phyloP scores from a whole-genome alignment of 2,329 filamentous ascomycete species.

The Fusarium annulatum region DNA sequence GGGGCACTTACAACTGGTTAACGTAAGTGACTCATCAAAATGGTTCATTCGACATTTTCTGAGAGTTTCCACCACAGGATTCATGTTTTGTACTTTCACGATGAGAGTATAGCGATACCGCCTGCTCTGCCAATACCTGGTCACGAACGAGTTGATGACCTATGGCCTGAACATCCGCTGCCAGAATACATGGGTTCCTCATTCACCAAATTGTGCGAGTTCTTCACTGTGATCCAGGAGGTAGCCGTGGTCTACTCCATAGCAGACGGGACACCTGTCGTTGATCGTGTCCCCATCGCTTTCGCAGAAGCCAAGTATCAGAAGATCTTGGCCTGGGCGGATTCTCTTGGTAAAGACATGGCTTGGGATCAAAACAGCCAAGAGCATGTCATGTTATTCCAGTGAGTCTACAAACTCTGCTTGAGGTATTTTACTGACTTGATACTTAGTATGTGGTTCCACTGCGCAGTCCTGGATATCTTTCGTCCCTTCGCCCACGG shows the following conservation, averaged over 20 bases:
- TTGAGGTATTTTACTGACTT: accelerated
- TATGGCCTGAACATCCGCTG: background rate
- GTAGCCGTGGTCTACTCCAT: background rate
- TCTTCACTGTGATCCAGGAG: background rate
- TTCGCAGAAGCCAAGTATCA: slow-evolving; percentile 10
- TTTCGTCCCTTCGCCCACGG: background rate
- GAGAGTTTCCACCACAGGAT: background rate
- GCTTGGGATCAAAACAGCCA: background rate
- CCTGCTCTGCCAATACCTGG: background rate
- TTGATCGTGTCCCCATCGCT: background rate
- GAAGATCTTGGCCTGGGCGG: background rate
- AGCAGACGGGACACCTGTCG: accelerated
- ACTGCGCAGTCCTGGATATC: slow-evolving; percentile 1
- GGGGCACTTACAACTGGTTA: slow-evolving; percentile 1
- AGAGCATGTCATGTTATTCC: background rate
- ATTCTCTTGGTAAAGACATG: background rate
- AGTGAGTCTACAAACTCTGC: background rate
- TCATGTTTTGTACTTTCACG: background rate
- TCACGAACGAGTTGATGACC: background rate
- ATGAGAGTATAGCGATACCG: background rate
- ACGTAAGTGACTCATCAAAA: background rate
- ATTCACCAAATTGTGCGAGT: background rate
- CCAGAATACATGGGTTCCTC: slow-evolving; percentile 1
- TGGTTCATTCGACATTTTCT: background rate
- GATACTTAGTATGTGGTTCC: background rate